Conservation (phyloP, 2,329 filamentous ascomycete genomes). For the Diaporthe vaccinii region DNA sequence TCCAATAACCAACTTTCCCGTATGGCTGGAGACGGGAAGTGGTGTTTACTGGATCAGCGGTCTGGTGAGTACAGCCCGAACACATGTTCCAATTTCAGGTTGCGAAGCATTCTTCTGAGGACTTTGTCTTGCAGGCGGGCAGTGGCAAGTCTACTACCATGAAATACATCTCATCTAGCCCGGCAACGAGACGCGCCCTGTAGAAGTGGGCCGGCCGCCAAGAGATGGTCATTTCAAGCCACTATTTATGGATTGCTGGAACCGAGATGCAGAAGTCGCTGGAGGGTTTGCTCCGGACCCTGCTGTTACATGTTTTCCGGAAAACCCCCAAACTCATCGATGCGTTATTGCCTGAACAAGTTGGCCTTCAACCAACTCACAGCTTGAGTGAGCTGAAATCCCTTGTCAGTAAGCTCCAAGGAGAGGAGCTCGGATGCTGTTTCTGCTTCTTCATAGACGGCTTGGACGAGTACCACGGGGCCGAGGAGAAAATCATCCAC, state of each 20-base stretch:
- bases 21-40: background rate
- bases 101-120: no score
- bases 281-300: background rate
- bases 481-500: background rate
- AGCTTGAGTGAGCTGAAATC: background rate
- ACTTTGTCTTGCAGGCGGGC: background rate
- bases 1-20: background rate
- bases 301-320: background rate
- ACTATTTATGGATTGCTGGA: background rate
- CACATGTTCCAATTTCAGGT: no score
- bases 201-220: background rate
- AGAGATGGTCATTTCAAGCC: background rate
- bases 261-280: background rate
- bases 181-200: background rate
- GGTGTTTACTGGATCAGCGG: background rate
- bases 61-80: no score
- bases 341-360: background rate
- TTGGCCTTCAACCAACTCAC: background rate
- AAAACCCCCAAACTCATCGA: background rate
- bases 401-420: background rate
- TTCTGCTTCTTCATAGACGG: background rate
- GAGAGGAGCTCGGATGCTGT: background rate
- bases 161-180: background rate
- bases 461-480: background rate
- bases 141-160: background rate